phyloP scores from a whole-genome alignment of 1,284 basidiomycete species.

The Austroboletus olivaceoglutinosus region DNA sequence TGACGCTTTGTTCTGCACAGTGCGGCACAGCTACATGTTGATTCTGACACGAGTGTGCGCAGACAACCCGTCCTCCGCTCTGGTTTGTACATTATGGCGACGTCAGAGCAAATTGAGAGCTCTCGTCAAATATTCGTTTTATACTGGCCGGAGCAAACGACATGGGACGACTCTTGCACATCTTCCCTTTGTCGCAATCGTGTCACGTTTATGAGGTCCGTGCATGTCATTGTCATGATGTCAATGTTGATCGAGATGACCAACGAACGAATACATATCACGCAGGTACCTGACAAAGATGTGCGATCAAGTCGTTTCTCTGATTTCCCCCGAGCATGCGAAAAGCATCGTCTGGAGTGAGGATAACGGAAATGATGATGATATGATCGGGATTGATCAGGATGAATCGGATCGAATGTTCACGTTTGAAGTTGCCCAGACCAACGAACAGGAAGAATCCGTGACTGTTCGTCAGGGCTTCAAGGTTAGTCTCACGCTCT shows the following conservation, averaged over 20 bases:
- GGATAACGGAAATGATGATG: conserved; percentile 31
- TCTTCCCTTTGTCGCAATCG: conserved; percentile 50
- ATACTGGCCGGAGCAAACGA: conserved; percentile 61
- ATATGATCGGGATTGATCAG: conserved; percentile 31
- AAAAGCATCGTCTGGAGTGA: conserved; percentile 44
- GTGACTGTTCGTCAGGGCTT: conserved; percentile 44
- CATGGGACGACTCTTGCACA: conserved; percentile 53
- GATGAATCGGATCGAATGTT: conserved; percentile 48
- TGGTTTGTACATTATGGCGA: conserved; percentile 47
- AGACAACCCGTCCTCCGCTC: conserved; percentile 41
- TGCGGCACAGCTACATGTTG: conserved; percentile 21
- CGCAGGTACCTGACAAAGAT: conserved; percentile 56
- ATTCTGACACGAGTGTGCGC: conserved; percentile 17
- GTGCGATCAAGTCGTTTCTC: conserved; percentile 48
- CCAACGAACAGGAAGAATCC: conserved; percentile 56
- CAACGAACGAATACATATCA: not conserved
- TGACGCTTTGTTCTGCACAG: conserved; percentile 7
- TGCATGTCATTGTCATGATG: too few relatives aligned
- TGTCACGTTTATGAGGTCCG: conserved; percentile 60
- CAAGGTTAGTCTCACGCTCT: conserved; percentile 29
- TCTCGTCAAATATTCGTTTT: conserved; percentile 43
- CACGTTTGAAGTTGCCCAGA: conserved; percentile 55
- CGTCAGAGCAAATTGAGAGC: conserved; percentile 3
- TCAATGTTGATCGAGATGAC: not conserved
- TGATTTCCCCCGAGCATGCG: conserved; percentile 48